Base-by-base conservation (phyloP, 2,329 filamentous ascomycete genomes). In the Cryoendolithus antarcticus region DNA sequence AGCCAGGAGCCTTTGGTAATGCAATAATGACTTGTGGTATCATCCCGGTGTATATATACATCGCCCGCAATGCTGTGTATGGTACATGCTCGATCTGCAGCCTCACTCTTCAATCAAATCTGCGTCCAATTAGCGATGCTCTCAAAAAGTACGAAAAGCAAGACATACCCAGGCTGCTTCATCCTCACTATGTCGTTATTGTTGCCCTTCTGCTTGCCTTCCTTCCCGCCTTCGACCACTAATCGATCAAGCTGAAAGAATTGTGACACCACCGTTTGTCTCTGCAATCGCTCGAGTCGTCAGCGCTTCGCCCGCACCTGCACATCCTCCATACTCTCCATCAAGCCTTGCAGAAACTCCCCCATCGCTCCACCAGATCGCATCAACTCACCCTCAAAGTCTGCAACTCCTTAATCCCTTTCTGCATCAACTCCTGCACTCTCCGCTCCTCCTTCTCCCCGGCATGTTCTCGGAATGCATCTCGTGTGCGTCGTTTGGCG, bases 201-300 rank as follows among this genome's bases (percentile, higher is more conserved):
- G n/a, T 69, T 59, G 3, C 79, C 79, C 28, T 66, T 75, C 58
- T 88, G 75, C 63, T 82, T 85, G 49, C 82, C 82, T 53, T 81
- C 77, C 61, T 85, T 80, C 43, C 84, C 81, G 11, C 83, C 83
- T 63, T 98, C 91, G 0, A 98, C 84, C 9, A 98, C 91, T 62
- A 98, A 72, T 56, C 78, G 74, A 58, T 96, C 88, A 46, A 93
- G 63, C 65, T 95, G 83, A 67, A 85, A 96, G 65, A 96, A 96
- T 60, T 93, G 84, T 59, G 86, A 93, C 56, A 98, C 77, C 37
- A 91, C 74, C 8, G 89, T 93, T 81, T 96, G 91, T 59, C 91
- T 80, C 91, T 96, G 67, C 53, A 44, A 19, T 19, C 27, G 27
- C 9, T n/a, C 32, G 8, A 38, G 8, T 27, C 12, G 58, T 72